Evolutionary conservation across 805 yeast species (phyloP).

Genomic region (Teunomyces lycoperdinae): DNA sequence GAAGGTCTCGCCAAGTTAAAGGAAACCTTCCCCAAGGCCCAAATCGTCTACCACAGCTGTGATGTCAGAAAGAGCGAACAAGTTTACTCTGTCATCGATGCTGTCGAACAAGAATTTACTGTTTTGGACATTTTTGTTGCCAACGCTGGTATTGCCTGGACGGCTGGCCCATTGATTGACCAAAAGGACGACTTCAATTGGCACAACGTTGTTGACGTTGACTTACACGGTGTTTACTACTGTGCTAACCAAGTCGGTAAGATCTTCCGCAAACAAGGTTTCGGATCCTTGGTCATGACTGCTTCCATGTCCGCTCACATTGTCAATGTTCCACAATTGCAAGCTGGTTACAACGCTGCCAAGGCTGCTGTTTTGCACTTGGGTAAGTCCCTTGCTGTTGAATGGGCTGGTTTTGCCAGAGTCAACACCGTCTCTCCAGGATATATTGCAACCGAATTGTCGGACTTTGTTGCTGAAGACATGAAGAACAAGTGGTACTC

Average conservation of each 20-base stretch:
- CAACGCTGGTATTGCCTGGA: slow-evolving; percentile 50
- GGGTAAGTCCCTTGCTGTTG: slow-evolving; percentile 75
- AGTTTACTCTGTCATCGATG: slow-evolving; percentile 31
- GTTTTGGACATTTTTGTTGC: slow-evolving; percentile 44
- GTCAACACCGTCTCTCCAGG: slow-evolving; percentile 84
- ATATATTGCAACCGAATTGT: slow-evolving; percentile 72
- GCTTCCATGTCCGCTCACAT: slow-evolving; percentile 90
- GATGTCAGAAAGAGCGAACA: slow-evolving; percentile 40
- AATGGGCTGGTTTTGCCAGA: slow-evolving; percentile 84
- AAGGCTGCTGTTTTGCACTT: slow-evolving; percentile 82
- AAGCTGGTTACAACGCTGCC: slow-evolving; percentile 82
- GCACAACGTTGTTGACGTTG: slow-evolving; percentile 70
- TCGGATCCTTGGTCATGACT: slow-evolving; percentile 78
- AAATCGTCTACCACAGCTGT: slow-evolving; percentile 31
- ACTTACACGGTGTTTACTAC: slow-evolving; percentile 77
- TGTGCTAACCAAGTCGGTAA: slow-evolving; percentile 73
- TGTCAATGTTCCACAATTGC: slow-evolving; percentile 83
- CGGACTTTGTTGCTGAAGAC: slow-evolving; percentile 35
- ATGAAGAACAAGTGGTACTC: slow-evolving; percentile 38
- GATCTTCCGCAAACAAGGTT: slow-evolving; percentile 67
- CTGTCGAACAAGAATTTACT: slow-evolving; percentile 31
- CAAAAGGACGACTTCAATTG: slow-evolving; percentile 56
- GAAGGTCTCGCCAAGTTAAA: slow-evolving; percentile 24
- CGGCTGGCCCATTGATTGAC: slow-evolving; percentile 39
- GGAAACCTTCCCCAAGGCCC: slow-evolving; percentile 28